Conservation (phyloP, 768 basidiomycete species). For the Leccinum fibrillosum region DNA sequence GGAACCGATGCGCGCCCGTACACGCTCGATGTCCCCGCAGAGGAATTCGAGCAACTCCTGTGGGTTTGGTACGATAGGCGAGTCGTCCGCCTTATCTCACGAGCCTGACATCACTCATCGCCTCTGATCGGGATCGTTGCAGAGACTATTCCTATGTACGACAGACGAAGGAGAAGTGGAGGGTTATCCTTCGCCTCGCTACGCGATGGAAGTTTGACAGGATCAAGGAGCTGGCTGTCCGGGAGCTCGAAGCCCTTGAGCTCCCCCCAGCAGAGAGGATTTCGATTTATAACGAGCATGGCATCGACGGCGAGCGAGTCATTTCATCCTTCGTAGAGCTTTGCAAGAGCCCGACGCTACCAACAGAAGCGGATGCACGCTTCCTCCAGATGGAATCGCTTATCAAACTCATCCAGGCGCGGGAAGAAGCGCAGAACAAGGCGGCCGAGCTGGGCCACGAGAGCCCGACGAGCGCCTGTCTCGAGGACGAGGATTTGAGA, state of each 20-base stretch:
- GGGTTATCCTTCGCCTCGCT: constrained; percentile 50
- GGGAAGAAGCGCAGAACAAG: constrained; percentile 46
- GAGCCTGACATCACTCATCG: neutral
- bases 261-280: constrained; percentile 53
- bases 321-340: constrained; percentile 51
- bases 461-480: constrained; percentile 32
- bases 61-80: constrained; percentile 64
- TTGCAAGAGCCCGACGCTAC: constrained; percentile 49
- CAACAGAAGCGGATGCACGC: constrained; percentile 50
- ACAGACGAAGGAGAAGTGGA: constrained; percentile 51
- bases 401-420: constrained; percentile 49
- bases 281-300: constrained; percentile 51
- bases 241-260: constrained; percentile 48
- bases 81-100: neutral
- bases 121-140: neutral
- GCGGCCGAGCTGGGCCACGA: constrained; percentile 27
- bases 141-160: constrained; percentile 56
- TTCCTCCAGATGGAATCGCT: constrained; percentile 55
- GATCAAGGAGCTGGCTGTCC: constrained; percentile 48
- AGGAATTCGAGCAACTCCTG: constrained; percentile 49
- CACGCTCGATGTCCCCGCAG: constrained; percentile 38
- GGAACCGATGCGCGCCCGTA: constrained; percentile 39
- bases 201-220: constrained; percentile 53
- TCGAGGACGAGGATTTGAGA: constrained; percentile 29
- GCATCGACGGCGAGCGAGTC: constrained; percentile 49